Evolutionary conservation across 768 basidiomycete genomes (phyloP).

Genomic region (Pisolithus tinctorius): DNA sequence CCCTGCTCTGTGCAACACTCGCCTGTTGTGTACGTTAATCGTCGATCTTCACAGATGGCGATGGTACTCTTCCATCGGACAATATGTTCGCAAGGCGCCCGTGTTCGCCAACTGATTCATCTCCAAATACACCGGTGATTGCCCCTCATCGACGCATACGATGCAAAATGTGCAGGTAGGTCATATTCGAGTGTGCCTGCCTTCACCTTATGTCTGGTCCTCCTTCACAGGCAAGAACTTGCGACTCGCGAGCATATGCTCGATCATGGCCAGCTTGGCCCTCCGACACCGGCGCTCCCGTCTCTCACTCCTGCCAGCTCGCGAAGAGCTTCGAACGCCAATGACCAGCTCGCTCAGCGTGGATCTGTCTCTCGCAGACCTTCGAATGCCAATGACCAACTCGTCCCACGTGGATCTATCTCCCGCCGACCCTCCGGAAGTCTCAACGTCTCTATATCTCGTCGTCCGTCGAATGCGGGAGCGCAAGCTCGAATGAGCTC

Average conservation of each 20-base stretch:
- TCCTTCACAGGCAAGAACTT: conserved; percentile 57
- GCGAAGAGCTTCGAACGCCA: conserved; percentile 32
- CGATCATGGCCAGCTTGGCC: conserved; percentile 76
- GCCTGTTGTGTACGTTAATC: conserved; percentile 1
- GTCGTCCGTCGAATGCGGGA: conserved; percentile 20
- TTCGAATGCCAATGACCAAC: conserved; percentile 21
- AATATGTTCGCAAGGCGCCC: conserved; percentile 78
- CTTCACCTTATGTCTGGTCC: background rate
- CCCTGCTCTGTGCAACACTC: background rate
- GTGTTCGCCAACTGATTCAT: conserved; percentile 54
- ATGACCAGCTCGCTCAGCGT: conserved; percentile 2
- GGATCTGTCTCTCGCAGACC: conserved; percentile 30
- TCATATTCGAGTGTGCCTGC: background rate
- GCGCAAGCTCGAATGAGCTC: conserved; percentile 19
- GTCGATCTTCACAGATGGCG: conserved; percentile 49
- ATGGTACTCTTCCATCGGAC: conserved; percentile 55
- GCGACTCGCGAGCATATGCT: conserved; percentile 93
- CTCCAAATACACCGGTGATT: conserved; percentile 51
- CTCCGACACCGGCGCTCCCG: conserved; percentile 49
- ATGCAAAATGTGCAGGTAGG: conserved; percentile 87
- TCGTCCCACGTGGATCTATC: conserved; percentile 4
- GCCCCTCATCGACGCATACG: conserved; percentile 62
- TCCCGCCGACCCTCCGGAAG: conserved; percentile 17
- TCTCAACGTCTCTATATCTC: conserved; percentile 25
- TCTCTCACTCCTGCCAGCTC: conserved; percentile 42